Conservation (phyloP, 352 stramenopile species). For the Pythium chondricola region DNA sequence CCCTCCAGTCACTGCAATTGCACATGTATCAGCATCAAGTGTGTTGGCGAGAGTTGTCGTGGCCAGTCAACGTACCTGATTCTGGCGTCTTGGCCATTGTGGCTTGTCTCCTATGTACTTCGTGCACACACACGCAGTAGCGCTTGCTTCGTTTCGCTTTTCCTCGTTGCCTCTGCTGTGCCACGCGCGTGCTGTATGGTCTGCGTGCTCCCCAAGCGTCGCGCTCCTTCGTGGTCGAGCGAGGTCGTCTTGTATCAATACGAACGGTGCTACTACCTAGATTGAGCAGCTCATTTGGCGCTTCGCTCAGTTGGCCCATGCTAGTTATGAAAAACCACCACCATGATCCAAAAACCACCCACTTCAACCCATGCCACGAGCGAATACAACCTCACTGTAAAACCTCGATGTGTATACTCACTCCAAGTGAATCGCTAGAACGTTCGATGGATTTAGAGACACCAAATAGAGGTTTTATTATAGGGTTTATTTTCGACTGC, state of each 20-base stretch:
- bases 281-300: too few species aligned
- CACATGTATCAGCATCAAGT: background rate
- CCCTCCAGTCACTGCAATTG: constrained; percentile 1
- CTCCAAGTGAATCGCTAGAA: constrained; percentile 6
- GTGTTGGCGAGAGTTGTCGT: too few species aligned
- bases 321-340: constrained; percentile 3
- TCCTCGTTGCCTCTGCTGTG: background rate
- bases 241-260: too few species aligned
- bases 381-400: too few species aligned
- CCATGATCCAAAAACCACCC: constrained; percentile 2
- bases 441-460: background rate
- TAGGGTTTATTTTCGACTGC: too few species aligned
- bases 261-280: too few species aligned
- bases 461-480: constrained; percentile 5
- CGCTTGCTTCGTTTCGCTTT: background rate
- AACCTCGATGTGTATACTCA: constrained; percentile 5
- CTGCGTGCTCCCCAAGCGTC: constrained; percentile 18
- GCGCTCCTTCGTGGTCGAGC: constrained; percentile 10
- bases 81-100: constrained; percentile 50
- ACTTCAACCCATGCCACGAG: too few species aligned
- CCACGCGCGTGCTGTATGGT: background rate
- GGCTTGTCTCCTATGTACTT: background rate
- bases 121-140: background rate
- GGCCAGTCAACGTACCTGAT: constrained; percentile 20
- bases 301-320: too few species aligned